Conservation (phyloP, 192 early-diverging fungal species). For the Coemansia sp. region DNA sequence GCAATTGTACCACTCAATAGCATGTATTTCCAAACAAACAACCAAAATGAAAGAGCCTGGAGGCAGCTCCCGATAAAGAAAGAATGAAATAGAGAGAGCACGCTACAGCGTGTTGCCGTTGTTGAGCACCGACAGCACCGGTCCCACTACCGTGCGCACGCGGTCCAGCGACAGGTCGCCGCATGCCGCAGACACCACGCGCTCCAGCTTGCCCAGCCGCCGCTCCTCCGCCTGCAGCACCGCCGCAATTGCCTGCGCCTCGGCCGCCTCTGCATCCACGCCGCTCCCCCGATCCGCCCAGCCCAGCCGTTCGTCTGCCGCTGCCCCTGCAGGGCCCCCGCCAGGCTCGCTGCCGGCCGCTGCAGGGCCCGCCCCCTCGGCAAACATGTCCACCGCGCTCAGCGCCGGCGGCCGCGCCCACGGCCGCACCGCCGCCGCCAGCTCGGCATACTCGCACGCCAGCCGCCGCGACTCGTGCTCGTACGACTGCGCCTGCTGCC, state of each 20-base stretch:
- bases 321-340: neutral
- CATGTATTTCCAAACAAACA: too few species aligned
- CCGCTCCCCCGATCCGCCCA: neutral
- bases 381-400: conserved; percentile 6
- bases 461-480: conserved; percentile 18
- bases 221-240: conserved; percentile 35
- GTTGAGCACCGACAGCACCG: conserved; percentile 47
- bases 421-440: conserved; percentile 26
- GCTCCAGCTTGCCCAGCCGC: conserved; percentile 47
- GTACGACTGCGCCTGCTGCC: conserved; percentile 9
- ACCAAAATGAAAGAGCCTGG: too few species aligned
- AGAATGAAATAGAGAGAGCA: too few species aligned
- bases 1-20: too few species aligned
- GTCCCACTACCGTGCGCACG: conserved; percentile 45
- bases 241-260: conserved; percentile 25
- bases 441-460: conserved; percentile 37
- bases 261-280: conserved; percentile 17
- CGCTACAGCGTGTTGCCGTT: conserved; percentile 36
- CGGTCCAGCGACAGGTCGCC: conserved; percentile 47
- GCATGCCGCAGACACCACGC: conserved; percentile 48
- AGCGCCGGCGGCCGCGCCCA: conserved; percentile 24
- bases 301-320: neutral
- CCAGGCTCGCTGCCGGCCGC: too few species aligned
- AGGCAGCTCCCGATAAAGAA: too few species aligned
- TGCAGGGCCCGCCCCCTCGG: neutral